These are phyloP conservation scores for Chaetomidium leptoderma DNA, from an alignment of 495 filamentous ascomycete genomes.

Conservation along the genomic window DNA sequence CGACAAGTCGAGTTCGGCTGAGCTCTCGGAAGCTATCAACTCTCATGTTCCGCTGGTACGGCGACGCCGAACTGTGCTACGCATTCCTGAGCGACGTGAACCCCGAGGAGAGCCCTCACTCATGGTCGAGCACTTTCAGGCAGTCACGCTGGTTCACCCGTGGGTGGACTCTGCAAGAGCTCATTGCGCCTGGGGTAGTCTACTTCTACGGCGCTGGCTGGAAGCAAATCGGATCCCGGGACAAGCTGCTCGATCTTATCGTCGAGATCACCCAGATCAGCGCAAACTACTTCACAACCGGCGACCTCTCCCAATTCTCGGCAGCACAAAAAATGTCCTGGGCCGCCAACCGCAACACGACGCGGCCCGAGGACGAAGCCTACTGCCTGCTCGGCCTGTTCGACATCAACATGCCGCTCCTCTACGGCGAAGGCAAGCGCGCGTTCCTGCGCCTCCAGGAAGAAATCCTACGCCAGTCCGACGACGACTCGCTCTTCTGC, in stretches of 20 bases:
- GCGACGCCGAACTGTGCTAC: constrained; percentile 31
- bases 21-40: constrained; percentile 43
- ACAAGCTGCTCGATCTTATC: background rate
- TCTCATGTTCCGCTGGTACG: constrained; percentile 47
- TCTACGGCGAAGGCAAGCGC: constrained; percentile 14
- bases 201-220: constrained; percentile 26
- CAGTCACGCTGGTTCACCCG: constrained; percentile 36
- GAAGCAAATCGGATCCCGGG: background rate
- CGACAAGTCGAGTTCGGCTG: constrained; percentile 41
- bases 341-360: constrained; percentile 18
- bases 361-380: constrained; percentile 16
- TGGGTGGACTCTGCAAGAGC: constrained; percentile 44
- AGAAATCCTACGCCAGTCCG: constrained; percentile 8
- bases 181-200: constrained; percentile 36
- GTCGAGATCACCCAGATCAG: constrained; percentile 3
- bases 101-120: background rate
- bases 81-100: constrained; percentile 24
- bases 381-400: constrained; percentile 25
- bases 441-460: constrained; percentile 2
- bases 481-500: constrained; percentile 14
- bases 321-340: constrained; percentile 21
- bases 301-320: background rate
- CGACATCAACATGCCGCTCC: constrained; percentile 18
- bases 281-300: background rate
- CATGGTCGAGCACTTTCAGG: background rate